Evolutionary conservation across 192 early-diverging fungal genomes (phyloP).

Genomic region (Gamsiella multidivaricata): DNA sequence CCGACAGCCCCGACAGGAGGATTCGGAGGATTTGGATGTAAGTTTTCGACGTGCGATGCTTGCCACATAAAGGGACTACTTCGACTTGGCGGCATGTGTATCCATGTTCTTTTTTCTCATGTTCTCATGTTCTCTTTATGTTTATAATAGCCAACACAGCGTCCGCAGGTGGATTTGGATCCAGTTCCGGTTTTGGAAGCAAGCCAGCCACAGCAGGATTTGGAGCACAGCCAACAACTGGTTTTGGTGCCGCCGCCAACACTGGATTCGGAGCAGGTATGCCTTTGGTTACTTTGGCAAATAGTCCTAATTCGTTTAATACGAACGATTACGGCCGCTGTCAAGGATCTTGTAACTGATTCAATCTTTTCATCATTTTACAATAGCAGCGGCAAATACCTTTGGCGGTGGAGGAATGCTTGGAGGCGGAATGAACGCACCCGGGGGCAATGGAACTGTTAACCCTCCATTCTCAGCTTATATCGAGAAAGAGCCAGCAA

Average conservation of each 20-base stretch:
- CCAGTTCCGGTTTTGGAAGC: constrained; percentile 37
- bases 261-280: constrained; percentile 43
- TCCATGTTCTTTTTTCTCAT: too few relatives aligned
- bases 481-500: constrained; percentile 59
- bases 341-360: too few relatives aligned
- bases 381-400: constrained; percentile 16
- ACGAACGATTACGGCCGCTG: too few relatives aligned
- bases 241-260: constrained; percentile 34
- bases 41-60: too few relatives aligned
- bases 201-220: constrained; percentile 44
- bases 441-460: constrained; percentile 61
- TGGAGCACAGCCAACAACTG: constrained; percentile 29
- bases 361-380: too few relatives aligned
- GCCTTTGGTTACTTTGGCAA: too few relatives aligned
- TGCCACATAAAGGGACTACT: too few relatives aligned
- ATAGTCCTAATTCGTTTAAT: too few relatives aligned
- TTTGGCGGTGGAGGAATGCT: constrained; percentile 45
- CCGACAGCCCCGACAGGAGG: constrained; percentile 15
- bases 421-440: constrained; percentile 19
- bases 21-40: constrained; percentile 54
- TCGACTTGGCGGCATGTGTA: too few relatives aligned
- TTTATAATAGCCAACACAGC: constrained; percentile 17
- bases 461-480: constrained; percentile 65
- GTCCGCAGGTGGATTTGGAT: constrained; percentile 41
- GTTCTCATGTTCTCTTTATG: neutral